These are phyloP conservation scores for Saccharomycopsis sp. DNA, from an alignment of 805 yeast genomes.

Conservation along the genomic window DNA sequence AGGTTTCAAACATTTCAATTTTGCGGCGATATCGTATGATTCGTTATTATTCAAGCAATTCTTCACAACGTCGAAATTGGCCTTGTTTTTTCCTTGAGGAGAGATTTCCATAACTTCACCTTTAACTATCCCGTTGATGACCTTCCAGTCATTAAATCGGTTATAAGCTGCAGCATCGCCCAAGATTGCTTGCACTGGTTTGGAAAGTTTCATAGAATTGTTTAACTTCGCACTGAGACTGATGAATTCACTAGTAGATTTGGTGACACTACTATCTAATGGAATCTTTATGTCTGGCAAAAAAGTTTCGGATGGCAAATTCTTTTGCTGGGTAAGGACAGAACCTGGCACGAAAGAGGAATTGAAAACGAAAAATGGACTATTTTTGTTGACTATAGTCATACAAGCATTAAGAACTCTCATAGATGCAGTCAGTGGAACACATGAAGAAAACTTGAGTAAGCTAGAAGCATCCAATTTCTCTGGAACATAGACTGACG, in stretches of 20 bases:
- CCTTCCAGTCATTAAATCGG: slow-evolving; percentile 2
- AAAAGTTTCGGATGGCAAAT: background rate
- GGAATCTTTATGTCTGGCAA: slow-evolving; percentile 4
- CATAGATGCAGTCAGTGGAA: slow-evolving; percentile 15
- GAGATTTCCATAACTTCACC: slow-evolving; percentile 10
- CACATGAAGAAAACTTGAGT: slow-evolving; percentile 11
- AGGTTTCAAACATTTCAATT: slow-evolving; percentile 25
- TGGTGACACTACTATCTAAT: slow-evolving; percentile 8
- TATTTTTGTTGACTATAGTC: slow-evolving; percentile 4
- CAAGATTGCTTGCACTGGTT: slow-evolving; percentile 5
- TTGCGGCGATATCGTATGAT: slow-evolving; percentile 22
- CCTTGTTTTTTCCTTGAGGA: background rate
- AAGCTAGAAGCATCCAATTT: slow-evolving; percentile 5
- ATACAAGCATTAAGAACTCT: slow-evolving; percentile 14
- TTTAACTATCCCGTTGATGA: slow-evolving; percentile 11
- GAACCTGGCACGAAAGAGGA: slow-evolving; percentile 7
- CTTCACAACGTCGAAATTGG: slow-evolving; percentile 25
- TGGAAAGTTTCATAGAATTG: slow-evolving; percentile 8
- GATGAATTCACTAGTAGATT: slow-evolving; percentile 6
- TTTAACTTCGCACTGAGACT: background rate
- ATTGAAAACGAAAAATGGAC: slow-evolving; percentile 5
- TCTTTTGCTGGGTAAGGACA: slow-evolving; percentile 3
- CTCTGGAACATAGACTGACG: slow-evolving; percentile 11
- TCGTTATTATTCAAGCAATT: slow-evolving; percentile 26
- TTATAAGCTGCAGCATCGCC: background rate